Base-by-base conservation (phyloP, 805 yeast genomes). In the Saccharomycopsis javanensis region DNA sequence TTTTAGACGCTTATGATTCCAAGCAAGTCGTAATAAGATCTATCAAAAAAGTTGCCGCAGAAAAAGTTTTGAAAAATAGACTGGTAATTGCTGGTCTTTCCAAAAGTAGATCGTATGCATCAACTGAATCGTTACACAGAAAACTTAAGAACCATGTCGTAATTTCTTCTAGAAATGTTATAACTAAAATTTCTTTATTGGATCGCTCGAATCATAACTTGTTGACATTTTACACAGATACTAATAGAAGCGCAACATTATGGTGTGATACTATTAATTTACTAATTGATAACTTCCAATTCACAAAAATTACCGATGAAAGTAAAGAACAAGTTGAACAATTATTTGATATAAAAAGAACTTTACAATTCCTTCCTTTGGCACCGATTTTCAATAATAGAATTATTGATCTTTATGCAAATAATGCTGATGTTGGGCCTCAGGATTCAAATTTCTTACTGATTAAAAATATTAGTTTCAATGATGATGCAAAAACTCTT, bases 211-310 rank as follows among this genome's bases (percentile, higher is more conserved):
- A 50, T 10, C 51, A 51, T 23, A 25, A 38, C 13, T 15, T 57
- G 34, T 27, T 60, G 6, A n/a, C 53, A n/a, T 60, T 60, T 35
- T 60, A 55, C 11, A 51, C 57, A 4, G 59, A 57, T 25, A 60
- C 51, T 18, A 13, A 13, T 23, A 23, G 53, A 11, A 15, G 28
- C 18, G 58, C 61, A n/a, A 51, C 54, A 6, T 27, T 60, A 15
- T 60, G 62, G 60, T 30, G 20, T 8, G 62, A 60, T 35, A 37
- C 55, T 13, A 50, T 60, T 16, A 60, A 55, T 20, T 52, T 57
- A n/a, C 31, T 57, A 7, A 55, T 53, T 30, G 54, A 55, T 38
- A 55, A 55, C 28, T 57, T 54, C 45, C 35, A 38, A 10, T 55
- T 57, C 42, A 37, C 37, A 1, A 31, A 53, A 20, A 56, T 57